Percentiles rank a stretch among this genome's conserved stretches.
phyloP scores from a whole-genome alignment of 2,329 filamentous ascomycete genomes.

The Epichloe uncinata region DNA sequence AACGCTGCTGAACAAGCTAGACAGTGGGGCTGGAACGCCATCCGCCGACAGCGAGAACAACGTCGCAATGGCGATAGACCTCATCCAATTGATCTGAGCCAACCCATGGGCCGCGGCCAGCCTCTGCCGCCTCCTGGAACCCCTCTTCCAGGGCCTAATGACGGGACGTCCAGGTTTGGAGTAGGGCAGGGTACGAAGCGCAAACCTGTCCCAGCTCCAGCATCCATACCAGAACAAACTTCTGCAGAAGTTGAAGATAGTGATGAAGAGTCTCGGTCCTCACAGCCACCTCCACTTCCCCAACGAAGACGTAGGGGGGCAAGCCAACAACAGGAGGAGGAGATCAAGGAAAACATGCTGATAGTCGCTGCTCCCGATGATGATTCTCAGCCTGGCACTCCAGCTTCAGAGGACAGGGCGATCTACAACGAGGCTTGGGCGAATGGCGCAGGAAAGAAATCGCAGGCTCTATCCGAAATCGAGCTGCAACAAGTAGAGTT shows the following conservation, averaged over 20 bases:
- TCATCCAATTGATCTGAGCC: constrained; percentile 31
- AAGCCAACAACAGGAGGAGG: constrained; percentile 21
- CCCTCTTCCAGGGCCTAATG: constrained; percentile 55
- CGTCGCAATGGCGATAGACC: constrained; percentile 20
- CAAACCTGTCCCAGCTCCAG: constrained; percentile 47
- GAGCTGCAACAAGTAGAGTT: neutral
- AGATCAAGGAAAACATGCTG: constrained; percentile 39
- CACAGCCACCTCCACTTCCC: constrained; percentile 33
- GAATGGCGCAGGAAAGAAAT: neutral
- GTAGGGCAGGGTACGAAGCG: constrained; percentile 47
- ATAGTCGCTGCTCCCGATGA: constrained; percentile 49
- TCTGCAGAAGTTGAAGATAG: constrained; percentile 13
- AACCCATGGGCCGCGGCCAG: constrained; percentile 72
- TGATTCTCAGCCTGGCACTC: constrained; percentile 46
- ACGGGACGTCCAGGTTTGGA: constrained; percentile 44
- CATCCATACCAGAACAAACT: constrained; percentile 17
- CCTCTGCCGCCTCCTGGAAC: constrained; percentile 71
- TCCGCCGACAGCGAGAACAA: constrained; percentile 35
- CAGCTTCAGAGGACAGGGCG: constrained; percentile 24
- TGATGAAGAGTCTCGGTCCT: constrained; percentile 13
- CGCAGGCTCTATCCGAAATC: constrained; percentile 6
- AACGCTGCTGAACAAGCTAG: constrained; percentile 42
- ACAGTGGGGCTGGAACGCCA: constrained; percentile 46
- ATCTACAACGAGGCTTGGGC: constrained; percentile 9
- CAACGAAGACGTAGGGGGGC: constrained; percentile 27